A percentile compares a stretch with the other conserved stretches of the same genome.
Evolutionary conservation across 2,329 filamentous ascomycete species (phyloP).

Genomic region (Talaromyces sp.): DNA sequence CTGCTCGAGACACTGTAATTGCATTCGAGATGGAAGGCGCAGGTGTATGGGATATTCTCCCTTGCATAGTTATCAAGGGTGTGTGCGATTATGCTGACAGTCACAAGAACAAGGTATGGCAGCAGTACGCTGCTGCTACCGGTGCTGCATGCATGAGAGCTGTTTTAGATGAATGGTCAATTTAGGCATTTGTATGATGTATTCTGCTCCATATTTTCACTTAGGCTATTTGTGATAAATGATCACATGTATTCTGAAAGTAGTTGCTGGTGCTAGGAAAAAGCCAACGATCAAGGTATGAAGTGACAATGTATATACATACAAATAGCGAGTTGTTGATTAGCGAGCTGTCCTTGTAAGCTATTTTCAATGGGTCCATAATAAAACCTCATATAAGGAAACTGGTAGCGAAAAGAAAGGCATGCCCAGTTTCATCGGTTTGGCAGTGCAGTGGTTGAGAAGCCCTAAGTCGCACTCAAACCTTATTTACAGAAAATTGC

Average conservation of each 20-base stretch:
- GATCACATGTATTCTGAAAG: too few species aligned
- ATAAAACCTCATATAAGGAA: background rate
- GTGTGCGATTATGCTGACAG: constrained; percentile 22
- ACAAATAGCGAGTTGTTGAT: background rate
- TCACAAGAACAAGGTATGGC: constrained; percentile 29
- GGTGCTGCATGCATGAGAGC: constrained; percentile 24
- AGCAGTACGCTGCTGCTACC: constrained; percentile 24
- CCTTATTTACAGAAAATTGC: background rate
- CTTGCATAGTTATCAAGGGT: constrained; percentile 20
- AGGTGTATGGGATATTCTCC: constrained; percentile 18
- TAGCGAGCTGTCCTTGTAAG: background rate
- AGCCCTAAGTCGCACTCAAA: background rate
- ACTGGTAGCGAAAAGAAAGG: background rate
- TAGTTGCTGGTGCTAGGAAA: background rate
- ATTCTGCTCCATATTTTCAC: too few species aligned
- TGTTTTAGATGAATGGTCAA: constrained; percentile 6
- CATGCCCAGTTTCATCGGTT: background rate
- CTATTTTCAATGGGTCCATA: background rate
- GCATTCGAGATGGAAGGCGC: constrained; percentile 23
- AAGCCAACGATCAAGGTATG: background rate
- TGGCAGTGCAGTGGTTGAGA: background rate
- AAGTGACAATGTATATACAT: background rate
- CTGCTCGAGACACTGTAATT: constrained; percentile 17
- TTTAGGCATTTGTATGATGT: too few species aligned
- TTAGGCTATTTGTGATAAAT: too few species aligned